Base-by-base conservation (phyloP, 1,139 yeast genomes). In the Hanseniaspora gamundiae region DNA sequence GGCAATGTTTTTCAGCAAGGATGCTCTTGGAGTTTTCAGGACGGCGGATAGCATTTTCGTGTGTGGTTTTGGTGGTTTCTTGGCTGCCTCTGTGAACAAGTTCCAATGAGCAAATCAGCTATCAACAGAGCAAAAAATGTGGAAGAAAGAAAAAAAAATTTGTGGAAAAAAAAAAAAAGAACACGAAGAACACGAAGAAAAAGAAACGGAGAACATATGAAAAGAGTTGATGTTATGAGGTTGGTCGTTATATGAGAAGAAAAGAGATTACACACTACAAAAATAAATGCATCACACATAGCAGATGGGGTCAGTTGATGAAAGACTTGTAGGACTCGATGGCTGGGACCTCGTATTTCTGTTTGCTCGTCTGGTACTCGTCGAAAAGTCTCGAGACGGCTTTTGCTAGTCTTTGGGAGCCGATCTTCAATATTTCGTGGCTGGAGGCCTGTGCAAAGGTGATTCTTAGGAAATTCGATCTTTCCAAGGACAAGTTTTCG, bases 401-500 rank as follows among this genome's bases (percentile, higher is more conserved):
- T 10, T 51, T 54, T 27, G 70, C 62, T 45, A 76, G 66, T 56
- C 81, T 66, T 28, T 57, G 57, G 4, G 71, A 67, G 20, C 74
- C 80, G 52, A 73, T 78, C 13, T 55, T 54, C 41, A 76, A 58
- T 45, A 67, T 69, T 4, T 61, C 68, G 44, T 70, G 70, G 40
- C 63, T 59, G 39, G 65, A 64, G 13, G 73, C 73, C 29, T 74
- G 74, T 1, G 80, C 79, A 54, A 70, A 69, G 1, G 81, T 73
- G 47, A 75, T 60, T 60, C 83, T 69, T 42, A 70, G 62, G 51
- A 76, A 76, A 45, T 68, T 68, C 4, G 71, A 60, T 41, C 59
- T 56, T 17, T 55, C 56, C 19, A 50, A 46, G 5, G 68, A 58
- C 31, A 57, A 54, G 11, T 52, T 51, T 43, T 49, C 48, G 49